Evolutionary conservation across 306 rosid genomes (phyloP), one percentile per base, ranked within the genome.

Genomic region (Trifolium fragiferum): DNA sequence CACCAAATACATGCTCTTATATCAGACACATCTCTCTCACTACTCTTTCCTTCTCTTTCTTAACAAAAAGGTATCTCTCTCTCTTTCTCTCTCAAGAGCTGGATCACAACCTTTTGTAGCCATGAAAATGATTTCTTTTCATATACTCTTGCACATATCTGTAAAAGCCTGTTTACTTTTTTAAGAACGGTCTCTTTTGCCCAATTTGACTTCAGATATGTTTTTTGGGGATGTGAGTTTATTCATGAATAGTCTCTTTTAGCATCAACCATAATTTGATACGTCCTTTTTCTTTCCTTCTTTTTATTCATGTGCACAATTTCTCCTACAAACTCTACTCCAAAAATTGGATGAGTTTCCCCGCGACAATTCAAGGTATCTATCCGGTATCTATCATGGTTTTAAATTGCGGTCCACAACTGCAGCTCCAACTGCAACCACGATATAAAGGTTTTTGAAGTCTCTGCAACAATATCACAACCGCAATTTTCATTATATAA

Each of bases 131-230:
- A 44, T 75, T 30, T 11, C 16, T 68, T 11, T 27, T 67, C 81
- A 25, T 13, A 5, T 51, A n/a, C 74, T 13, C 44, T 80, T 62
- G 60, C 20, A 25, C 50, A 33, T 59, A 72, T 62, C 78, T 81
- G 79, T 66, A 18, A 78, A 85, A 85, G 82, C 80, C 83, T 84
- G 83, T 59, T 21, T 1, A 65, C 35, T 75, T 78, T 54, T 12
- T 60, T 44, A 61, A 70, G 85, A 81, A 74, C 6, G 16, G 85
- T 84, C 86, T 75, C 70, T 84, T 84, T 84, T 75, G 20, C 77
- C 47, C 2, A 78, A 82, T 74, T 84, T 84, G 81, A 81, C 81
- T 84, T 78, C 69, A 72, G 68, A 18, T 75, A 77, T 66, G 76
- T 50, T 77, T 84, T 84, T 71, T 78, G 2, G 81, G 81, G 85